A percentile compares a stretch with the other conserved stretches of the same genome.
phyloP scores from a whole-genome alignment of 768 basidiomycete species.

The Saitozyma sp. region DNA sequence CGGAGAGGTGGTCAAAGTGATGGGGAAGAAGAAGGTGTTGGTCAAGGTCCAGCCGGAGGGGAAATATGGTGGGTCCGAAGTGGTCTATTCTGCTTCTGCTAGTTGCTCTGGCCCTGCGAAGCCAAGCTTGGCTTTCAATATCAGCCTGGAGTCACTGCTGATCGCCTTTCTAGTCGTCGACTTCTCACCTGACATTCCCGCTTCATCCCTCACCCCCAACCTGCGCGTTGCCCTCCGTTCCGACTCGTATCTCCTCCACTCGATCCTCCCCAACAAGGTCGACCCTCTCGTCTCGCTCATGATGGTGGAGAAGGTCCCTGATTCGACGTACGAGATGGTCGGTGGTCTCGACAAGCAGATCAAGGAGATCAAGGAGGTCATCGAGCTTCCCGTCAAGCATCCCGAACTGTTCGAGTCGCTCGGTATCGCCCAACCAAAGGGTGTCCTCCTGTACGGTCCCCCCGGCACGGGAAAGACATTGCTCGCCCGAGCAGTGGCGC shows the following conservation, averaged over 20 bases:
- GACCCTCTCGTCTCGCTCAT: slow-evolving; percentile 97
- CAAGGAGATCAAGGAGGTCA: slow-evolving; percentile 99
- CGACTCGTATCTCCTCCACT: slow-evolving; percentile 94
- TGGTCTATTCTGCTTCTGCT: not conserved
- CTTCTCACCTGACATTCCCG: slow-evolving; percentile 80
- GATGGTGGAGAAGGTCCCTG: slow-evolving; percentile 99
- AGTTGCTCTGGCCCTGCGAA: not conserved
- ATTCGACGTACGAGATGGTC: slow-evolving; percentile 99
- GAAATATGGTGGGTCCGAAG: slow-evolving; percentile 80
- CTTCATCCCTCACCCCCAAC: slow-evolving; percentile 74
- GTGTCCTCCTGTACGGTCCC: slow-evolving; percentile 91
- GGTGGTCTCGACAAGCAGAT: slow-evolving; percentile 97
- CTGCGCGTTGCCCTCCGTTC: slow-evolving; percentile 93
- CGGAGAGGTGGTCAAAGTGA: slow-evolving; percentile 95
- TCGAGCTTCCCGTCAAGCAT: slow-evolving; percentile 95
- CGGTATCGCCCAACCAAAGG: slow-evolving; percentile 96
- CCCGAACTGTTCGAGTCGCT: slow-evolving; percentile 94
- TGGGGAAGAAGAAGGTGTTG: slow-evolving; percentile 98
- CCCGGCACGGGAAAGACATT: slow-evolving; percentile 97
- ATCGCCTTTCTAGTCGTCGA: slow-evolving; percentile 71
- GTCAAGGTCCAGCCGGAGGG: slow-evolving; percentile 99
- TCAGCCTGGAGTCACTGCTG: no score
- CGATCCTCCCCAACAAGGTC: slow-evolving; percentile 94
- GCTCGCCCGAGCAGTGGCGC: slow-evolving; percentile 90
- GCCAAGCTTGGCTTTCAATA: no score